A percentile compares a stretch with the other conserved stretches of the same genome.
Conservation (phyloP, 1,284 basidiomycete genomes). For the Cryptococcus hybrid region DNA sequence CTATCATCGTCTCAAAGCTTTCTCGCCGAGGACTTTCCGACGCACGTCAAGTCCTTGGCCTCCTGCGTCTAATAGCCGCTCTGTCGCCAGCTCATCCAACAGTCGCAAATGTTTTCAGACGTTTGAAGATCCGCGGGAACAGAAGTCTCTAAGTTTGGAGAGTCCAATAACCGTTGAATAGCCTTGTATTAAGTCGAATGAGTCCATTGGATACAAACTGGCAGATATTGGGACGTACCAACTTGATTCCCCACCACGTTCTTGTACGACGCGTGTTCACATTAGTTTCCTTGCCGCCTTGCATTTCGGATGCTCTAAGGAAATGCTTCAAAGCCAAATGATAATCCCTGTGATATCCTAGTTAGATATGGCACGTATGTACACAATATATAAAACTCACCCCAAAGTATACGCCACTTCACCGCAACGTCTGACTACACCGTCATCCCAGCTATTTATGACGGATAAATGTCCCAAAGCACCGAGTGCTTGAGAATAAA, state of each 20-base stretch:
- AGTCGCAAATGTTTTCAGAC: conserved; percentile 54
- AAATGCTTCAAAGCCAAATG: conserved; percentile 79
- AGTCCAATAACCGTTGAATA: conserved; percentile 56
- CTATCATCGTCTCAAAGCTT: neutral
- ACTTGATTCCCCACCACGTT: conserved; percentile 83
- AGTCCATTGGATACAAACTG: neutral
- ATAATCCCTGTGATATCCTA: conserved; percentile 53
- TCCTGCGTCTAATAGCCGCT: conserved; percentile 55
- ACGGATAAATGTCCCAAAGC: conserved; percentile 42
- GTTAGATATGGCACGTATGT: conserved; percentile 15
- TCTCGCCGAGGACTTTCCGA: conserved; percentile 43
- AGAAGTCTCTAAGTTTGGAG: conserved; percentile 44
- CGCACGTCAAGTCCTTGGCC: conserved; percentile 23
- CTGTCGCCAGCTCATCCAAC: conserved; percentile 69
- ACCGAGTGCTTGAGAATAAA: conserved; percentile 55
- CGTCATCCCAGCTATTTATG: conserved; percentile 42
- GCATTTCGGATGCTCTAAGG: conserved; percentile 79
- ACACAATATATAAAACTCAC: conserved; percentile 19
- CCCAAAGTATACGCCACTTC: conserved; percentile 45
- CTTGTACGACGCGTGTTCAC: conserved; percentile 28
- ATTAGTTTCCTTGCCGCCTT: conserved; percentile 52
- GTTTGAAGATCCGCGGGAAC: conserved; percentile 61
- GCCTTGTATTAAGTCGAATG: conserved; percentile 52
- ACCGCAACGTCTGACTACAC: conserved; percentile 33
- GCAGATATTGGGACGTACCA: conserved; percentile 56